phyloP scores from a whole-genome alignment of 2,329 filamentous ascomycete genomes.

The Coniochaeta pulveracea region DNA sequence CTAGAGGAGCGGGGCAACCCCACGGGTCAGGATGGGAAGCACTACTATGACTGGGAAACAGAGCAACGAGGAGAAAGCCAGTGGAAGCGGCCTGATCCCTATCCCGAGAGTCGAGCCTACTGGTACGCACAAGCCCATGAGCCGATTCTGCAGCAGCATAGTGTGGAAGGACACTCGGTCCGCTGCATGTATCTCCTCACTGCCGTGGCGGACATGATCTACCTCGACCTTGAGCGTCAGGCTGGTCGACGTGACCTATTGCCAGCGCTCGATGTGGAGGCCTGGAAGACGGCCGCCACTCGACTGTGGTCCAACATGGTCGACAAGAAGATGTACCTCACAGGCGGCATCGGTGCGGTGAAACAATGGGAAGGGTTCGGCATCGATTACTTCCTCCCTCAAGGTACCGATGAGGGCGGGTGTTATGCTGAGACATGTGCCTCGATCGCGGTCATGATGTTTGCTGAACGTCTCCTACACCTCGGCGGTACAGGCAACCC shows the following conservation, averaged over 20 bases:
- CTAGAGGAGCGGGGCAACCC: conserved; percentile 45
- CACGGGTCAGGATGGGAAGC: conserved; percentile 31
- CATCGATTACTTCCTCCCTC: conserved; percentile 45
- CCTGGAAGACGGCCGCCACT: conserved; percentile 26
- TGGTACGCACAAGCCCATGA: conserved; percentile 47
- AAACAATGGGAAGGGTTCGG: conserved; percentile 51
- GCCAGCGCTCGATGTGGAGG: conserved; percentile 7
- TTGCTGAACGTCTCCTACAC: conserved; percentile 43
- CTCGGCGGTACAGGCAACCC: conserved; percentile 26
- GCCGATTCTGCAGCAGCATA: conserved; percentile 40
- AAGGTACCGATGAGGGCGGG: conserved; percentile 47
- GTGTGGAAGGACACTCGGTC: conserved; percentile 48
- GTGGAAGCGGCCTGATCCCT: conserved; percentile 34
- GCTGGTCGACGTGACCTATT: conserved; percentile 6
- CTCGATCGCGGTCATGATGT: conserved; percentile 48
- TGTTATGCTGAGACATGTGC: conserved; percentile 54
- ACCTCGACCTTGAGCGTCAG: conserved; percentile 19
- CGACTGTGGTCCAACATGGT: conserved; percentile 50
- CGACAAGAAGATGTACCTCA: conserved; percentile 49
- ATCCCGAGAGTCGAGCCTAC: conserved; percentile 23
- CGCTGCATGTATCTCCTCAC: conserved; percentile 50
- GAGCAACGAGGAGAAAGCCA: conserved; percentile 34
- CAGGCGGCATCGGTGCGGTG: conserved; percentile 46
- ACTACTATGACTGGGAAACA: conserved; percentile 44
- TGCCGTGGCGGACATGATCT: conserved; percentile 42